Evolutionary conservation across 192 early-diverging fungal species (phyloP), one percentile per base, ranked within the genome.

Genomic region (Rhizoclosmatium globosum): DNA sequence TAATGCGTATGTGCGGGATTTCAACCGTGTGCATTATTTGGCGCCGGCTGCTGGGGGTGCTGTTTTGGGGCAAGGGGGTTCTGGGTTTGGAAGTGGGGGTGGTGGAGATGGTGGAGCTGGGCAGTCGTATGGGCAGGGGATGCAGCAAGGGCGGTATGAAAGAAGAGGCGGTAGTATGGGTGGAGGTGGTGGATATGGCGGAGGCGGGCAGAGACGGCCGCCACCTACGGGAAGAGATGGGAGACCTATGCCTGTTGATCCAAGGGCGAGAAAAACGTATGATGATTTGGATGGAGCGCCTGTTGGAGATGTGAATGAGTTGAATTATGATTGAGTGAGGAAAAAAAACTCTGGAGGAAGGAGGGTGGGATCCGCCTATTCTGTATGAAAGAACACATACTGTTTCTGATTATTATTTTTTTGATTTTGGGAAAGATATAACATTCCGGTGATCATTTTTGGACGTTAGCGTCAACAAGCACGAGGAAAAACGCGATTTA

Each of bases 1-100:
- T 80, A 97, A 99, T 85, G 94, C 92, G 82, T 98, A 93, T 85
- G 93, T 96, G 42, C 79, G 89, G 71, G 96, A 99, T 77, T 91
- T 93, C 3, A 95, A 94, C 74, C 94, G 95, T 60, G 66, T 85
- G 4, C 78, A 82, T 81, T 82, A 74, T 71, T 81, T 81, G 39
- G 84, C 82, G 58, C 77, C 82, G 46, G 45, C 39, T 42, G 80
- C 58, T 65, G 82, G 81, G 15, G 79, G 68, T 31, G 80, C 83
- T 82, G 81, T 81, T 39, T 19, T 59, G 82, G 47, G 53, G 79
- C 15, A 38, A 45, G 44, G 44, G 62, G 64, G 68, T 79, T 38
- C 15, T 41, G 75, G 74, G 62, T 74, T 70, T 39, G 64, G 75
- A 17, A 45, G 65, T 79, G 83, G 77, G 13, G 76, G 61, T 59